A percentile compares a stretch with the other conserved stretches of the same genome.
These are phyloP conservation scores for Phytopythium kandeliae DNA, from an alignment of 352 stramenopile genomes.

Conservation along the genomic window DNA sequence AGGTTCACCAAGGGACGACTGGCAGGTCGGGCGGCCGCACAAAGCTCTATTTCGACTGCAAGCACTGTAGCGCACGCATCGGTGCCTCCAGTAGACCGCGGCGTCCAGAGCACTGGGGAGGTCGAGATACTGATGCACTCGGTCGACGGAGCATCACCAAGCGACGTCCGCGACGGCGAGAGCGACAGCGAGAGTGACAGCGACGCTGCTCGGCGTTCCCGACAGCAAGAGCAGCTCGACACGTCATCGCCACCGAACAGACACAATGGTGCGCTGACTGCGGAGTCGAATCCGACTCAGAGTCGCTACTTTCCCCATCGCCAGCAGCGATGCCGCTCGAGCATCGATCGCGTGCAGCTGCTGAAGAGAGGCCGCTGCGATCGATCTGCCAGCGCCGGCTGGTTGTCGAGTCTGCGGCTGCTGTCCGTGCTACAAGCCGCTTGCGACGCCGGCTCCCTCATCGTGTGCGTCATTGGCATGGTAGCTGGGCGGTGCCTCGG, in stretches of 20 bases:
- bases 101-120: not conserved
- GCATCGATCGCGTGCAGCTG: constrained; percentile 22
- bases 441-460: constrained; percentile 58
- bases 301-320: constrained; percentile 40
- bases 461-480: constrained; percentile 79
- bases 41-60: not conserved
- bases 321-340: constrained; percentile 26
- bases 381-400: not conserved
- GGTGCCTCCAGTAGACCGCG: not conserved
- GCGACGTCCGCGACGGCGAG: constrained; percentile 4
- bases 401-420: constrained; percentile 21
- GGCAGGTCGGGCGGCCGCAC: constrained; percentile 46
- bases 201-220: not conserved
- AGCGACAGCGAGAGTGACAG: constrained; percentile 1
- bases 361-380: not conserved
- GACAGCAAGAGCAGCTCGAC: not conserved
- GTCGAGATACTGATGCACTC: not conserved
- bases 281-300: too few species aligned
- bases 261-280: too few species aligned
- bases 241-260: constrained; percentile 8
- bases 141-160: not conserved
- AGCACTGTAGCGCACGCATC: constrained; percentile 13
- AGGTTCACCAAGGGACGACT: constrained; percentile 30
- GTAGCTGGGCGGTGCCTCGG: constrained; percentile 50
- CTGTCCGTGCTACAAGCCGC: constrained; percentile 39